Conservation (phyloP, 805 yeast species). For the Saccharomyces jurei region DNA sequence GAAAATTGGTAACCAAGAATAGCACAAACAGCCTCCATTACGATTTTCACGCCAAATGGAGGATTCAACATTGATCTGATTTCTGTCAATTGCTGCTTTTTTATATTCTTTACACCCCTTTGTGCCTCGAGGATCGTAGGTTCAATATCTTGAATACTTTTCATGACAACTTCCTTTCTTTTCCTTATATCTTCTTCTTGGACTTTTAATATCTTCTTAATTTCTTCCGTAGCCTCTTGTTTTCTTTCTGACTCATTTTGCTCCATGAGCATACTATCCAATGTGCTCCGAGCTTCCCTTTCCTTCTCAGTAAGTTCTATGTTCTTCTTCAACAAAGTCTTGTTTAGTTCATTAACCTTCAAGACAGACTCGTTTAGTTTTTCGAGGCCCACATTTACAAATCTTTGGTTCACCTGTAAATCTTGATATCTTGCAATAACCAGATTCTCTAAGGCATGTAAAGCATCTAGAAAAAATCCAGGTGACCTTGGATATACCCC, state of each 20-base stretch:
- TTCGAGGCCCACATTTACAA: conserved; percentile 64
- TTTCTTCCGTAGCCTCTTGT: conserved; percentile 73
- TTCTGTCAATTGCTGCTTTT: conserved; percentile 87
- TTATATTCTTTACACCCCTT: conserved; percentile 82
- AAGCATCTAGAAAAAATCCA: conserved; percentile 45
- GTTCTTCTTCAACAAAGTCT: conserved; percentile 46
- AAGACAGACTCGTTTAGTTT: conserved; percentile 69
- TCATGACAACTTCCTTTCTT: conserved; percentile 47
- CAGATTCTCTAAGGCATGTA: conserved; percentile 37
- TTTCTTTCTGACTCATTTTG: conserved; percentile 91
- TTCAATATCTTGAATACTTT: conserved; percentile 67
- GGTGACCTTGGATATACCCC: conserved; percentile 35
- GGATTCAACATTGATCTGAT: conserved; percentile 84
- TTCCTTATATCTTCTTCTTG: conserved; percentile 56
- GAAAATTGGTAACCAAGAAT: conserved; percentile 62
- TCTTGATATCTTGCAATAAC: conserved; percentile 39
- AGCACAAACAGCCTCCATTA: conserved; percentile 81
- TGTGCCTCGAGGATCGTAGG: conserved; percentile 83
- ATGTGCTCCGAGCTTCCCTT: conserved; percentile 58
- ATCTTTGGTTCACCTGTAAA: conserved; percentile 61
- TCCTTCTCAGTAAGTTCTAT: conserved; percentile 46
- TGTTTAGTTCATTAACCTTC: conserved; percentile 54
- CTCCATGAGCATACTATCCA: conserved; percentile 67
- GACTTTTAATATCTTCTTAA: conserved; percentile 56
- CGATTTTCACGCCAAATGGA: conserved; percentile 75